A percentile compares a stretch with the other conserved stretches of the same genome.
phyloP scores from a whole-genome alignment of 148 eudicot genomes.

The Talinum fruticosum region DNA sequence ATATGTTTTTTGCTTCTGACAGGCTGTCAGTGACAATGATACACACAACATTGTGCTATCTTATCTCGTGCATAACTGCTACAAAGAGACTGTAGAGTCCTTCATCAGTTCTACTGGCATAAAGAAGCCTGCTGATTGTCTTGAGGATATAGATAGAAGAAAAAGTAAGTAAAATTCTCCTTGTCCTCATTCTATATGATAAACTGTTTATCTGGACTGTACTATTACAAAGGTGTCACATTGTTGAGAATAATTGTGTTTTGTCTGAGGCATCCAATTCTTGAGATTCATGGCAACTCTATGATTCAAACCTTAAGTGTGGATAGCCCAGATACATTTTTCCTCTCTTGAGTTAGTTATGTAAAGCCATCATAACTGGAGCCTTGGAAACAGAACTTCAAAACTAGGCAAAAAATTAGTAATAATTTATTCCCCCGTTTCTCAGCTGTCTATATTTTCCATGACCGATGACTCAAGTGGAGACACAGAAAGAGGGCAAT shows the following conservation, averaged over 20 bases:
- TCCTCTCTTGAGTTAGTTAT: neutral
- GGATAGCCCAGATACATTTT: neutral
- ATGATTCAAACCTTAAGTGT: neutral
- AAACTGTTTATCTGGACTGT: neutral
- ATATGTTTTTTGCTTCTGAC: slow-evolving; percentile 16
- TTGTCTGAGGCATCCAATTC: neutral
- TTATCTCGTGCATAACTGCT: slow-evolving; percentile 92
- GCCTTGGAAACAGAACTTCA: neutral
- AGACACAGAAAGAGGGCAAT: too few species aligned
- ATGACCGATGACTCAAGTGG: too few species aligned
- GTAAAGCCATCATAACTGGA: neutral
- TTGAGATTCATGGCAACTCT: neutral
- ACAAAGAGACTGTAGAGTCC: slow-evolving; percentile 72
- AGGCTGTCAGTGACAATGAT: slow-evolving; percentile 68
- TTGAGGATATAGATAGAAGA: slow-evolving; percentile 85
- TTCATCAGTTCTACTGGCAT: slow-evolving; percentile 57
- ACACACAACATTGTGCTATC: slow-evolving; percentile 79
- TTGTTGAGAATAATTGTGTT: neutral
- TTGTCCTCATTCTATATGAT: neutral
- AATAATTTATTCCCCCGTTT: too few species aligned
- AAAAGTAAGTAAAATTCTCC: slow-evolving; percentile 43
- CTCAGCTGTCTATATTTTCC: too few species aligned
- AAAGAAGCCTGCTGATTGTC: slow-evolving; percentile 48
- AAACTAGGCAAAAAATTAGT: too few species aligned
- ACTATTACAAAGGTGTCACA: neutral